Percentiles rank a stretch among this genome's conserved stretches.
These are phyloP conservation scores for Coemansia sp. DNA, from an alignment of 192 early-diverging fungal genomes.

Conservation along the genomic window DNA sequence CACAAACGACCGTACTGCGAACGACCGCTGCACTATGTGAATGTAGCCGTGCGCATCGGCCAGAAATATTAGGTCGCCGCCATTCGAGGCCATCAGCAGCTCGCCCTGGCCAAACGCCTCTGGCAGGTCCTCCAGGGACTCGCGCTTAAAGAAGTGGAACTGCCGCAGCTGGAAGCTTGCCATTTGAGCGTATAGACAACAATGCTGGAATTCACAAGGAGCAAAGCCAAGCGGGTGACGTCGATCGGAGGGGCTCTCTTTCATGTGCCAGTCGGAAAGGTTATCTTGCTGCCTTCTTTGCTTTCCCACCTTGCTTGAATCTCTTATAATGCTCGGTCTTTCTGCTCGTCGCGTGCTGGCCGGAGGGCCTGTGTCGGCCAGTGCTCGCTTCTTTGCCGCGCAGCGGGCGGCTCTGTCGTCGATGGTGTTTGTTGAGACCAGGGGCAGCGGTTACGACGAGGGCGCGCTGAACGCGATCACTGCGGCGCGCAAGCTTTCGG, in stretches of 20 bases:
- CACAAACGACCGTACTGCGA: conserved; percentile 60
- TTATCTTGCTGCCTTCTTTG: background rate
- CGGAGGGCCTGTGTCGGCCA: background rate
- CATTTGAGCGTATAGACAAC: conserved; percentile 14
- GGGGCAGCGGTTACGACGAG: conserved; percentile 61
- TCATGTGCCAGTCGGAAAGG: background rate
- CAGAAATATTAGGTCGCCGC: conserved; percentile 41
- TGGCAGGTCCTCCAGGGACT: conserved; percentile 34
- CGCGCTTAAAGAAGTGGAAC: conserved; percentile 51
- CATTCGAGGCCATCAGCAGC: conserved; percentile 40
- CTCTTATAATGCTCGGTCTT: conserved; percentile 2
- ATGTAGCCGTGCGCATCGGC: conserved; percentile 46
- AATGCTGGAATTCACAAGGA: background rate
- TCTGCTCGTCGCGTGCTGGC: background rate
- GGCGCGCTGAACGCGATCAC: conserved; percentile 82
- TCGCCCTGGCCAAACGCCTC: conserved; percentile 32
- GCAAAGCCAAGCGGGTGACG: too few relatives aligned
- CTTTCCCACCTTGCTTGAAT: background rate
- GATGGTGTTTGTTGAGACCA: conserved; percentile 86
- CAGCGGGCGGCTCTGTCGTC: conserved; percentile 50
- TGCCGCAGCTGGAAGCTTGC: conserved; percentile 45
- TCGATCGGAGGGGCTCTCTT: too few relatives aligned
- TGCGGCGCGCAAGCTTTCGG: conserved; percentile 75
- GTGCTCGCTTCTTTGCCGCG: conserved; percentile 20
- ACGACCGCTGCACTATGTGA: conserved; percentile 60